Base-by-base conservation (phyloP, 768 basidiomycete genomes). In the Roridomyces roridus region DNA sequence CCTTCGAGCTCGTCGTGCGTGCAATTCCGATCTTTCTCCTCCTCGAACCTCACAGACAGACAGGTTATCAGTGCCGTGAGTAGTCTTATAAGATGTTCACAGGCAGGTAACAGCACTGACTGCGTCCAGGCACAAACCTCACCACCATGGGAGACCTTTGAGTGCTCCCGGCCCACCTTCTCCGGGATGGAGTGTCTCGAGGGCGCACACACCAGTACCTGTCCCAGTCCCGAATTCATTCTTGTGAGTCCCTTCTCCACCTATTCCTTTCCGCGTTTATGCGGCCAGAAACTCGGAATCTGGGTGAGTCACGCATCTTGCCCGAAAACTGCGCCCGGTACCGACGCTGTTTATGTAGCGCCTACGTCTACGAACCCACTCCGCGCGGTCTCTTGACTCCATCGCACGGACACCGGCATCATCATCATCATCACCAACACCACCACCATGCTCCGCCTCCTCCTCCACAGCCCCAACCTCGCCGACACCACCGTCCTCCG, bases 51-150 rank as follows among this genome's bases (percentile, higher is more conserved):
- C 14, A 55, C 44, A 5, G 7, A 25, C 6, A 12, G 11, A 12
- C 7, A 60, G 54, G 15, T n/a, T 57, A 17, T 34, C 55, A 23
- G 46, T 45, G 7, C 55, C 60, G 60, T 62, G 43, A 26, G 60
- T 50, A 24, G 2, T 21, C 20, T 11, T 2, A 34, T 12, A 37
- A 54, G 21, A 21, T 24, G 18, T 37, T 20, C 29, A 1, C 6
- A 21, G 43, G 25, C 7, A 2, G 34, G n/a, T 5, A 35, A 35
- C 2, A 18, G 29, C 18, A 20, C 31, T 39, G 2, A n/a, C n/a
- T n/a, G 17, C 6, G 25, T 51, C 42, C 15, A 51, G 55, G 31
- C 45, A 44, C 29, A 42, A 36, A 34, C 28, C 29, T 15, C 59
- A 48, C 7, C 52, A 42, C 21, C 31, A 20, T 10, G 26, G 26